Evolutionary conservation across 352 stramenopile species (phyloP), one percentile per base, ranked within the genome.

Genomic region (Globisporangium apiculatum): DNA sequence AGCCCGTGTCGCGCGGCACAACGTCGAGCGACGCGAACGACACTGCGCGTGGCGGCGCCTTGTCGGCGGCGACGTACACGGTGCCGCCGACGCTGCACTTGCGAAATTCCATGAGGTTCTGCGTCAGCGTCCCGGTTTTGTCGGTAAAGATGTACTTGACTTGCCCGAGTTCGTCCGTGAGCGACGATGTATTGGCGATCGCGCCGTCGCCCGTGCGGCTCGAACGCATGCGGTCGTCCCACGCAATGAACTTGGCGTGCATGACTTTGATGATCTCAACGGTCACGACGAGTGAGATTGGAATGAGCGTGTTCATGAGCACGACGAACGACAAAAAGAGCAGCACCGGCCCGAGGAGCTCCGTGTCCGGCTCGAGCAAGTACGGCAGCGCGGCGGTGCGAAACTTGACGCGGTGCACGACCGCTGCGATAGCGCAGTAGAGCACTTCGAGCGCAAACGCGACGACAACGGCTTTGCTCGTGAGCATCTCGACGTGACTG

Each of bases 61-160:
- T 68, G n/a, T 78, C 73, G 7, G 50, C 50, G 0, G 31, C 51
- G 4, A 78, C 69, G 69, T 96, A 98, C n/a, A 94, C 61, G 6
- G 72, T 63, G 17, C 91, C 89, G 53, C 88, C 86, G 12, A 98
- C 88, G 60, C 85, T 97, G 63, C 91, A 98, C 56, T 94, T 91
- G 43, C 97, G 96, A 62, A 99, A 98, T 51, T 93, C 83, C 94
- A 98, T 98, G 48, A 89, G 76, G 64, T 98, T 98, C 56, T 91
- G 76, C 14, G 94, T 98, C 48, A 98, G 64, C 35, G 94, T 98
- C 7, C 94, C 94, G 3, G 94, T 98, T 65, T 98, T 98, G 68
- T 98, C 94, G 0, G 76, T 98, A 64, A 97, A 97, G 62, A 97
- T 84, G 52, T 93, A 95, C 55, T 84, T 85, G 31, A 98, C 81